Conservation (phyloP, 1,139 yeast genomes). For the Yamadazyma diospyri region DNA sequence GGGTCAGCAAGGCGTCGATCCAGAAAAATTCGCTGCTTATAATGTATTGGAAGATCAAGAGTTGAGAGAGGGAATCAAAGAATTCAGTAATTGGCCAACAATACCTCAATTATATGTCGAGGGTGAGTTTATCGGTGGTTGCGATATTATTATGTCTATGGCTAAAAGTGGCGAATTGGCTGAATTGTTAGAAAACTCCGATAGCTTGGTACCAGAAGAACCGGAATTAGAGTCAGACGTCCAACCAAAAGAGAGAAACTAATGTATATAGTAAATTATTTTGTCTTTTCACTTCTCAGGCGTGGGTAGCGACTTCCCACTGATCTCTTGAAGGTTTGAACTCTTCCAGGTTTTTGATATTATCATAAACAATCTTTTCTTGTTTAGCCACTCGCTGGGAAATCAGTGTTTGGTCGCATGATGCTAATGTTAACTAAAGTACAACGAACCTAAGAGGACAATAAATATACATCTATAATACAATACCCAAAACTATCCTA, state of each 20-base stretch:
- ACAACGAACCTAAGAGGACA: too few species aligned
- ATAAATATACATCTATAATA: conserved; percentile 3
- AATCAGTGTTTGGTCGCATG: too few species aligned
- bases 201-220: conserved; percentile 78
- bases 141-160: conserved; percentile 92
- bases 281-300: background rate
- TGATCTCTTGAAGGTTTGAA: too few species aligned
- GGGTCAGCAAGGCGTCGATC: conserved; percentile 98
- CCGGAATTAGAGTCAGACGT: conserved; percentile 33
- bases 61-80: conserved; percentile 89
- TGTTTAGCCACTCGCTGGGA: too few species aligned
- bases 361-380: too few species aligned
- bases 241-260: conserved; percentile 36
- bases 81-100: conserved; percentile 93
- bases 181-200: conserved; percentile 73
- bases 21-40: conserved; percentile 92
- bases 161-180: conserved; percentile 88
- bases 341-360: too few species aligned
- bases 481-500: background rate
- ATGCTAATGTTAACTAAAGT: too few species aligned
- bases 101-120: conserved; percentile 72
- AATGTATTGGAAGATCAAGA: conserved; percentile 94
- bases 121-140: conserved; percentile 93
- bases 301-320: too few species aligned
- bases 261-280: conserved; percentile 3